Evolutionary conservation across 2,329 filamentous ascomycete species (phyloP), one percentile per base, ranked within the genome.

Genomic region (Aspergillus tubingensis): DNA sequence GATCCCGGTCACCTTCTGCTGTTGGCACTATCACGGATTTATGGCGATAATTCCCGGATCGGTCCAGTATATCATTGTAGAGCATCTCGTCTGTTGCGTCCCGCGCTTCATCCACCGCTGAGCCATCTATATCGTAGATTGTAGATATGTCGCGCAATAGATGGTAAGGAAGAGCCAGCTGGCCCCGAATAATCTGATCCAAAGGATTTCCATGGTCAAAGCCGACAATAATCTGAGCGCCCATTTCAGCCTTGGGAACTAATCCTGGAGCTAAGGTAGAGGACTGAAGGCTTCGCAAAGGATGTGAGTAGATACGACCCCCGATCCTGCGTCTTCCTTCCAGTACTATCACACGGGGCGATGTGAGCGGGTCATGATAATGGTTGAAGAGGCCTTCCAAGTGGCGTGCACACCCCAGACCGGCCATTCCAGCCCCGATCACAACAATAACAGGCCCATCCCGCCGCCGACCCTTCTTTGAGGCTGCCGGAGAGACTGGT

Each of bases 171-270:
- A 99, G 83, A 25, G 90, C 91, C 52, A 99, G 83, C 76, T 99
- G 96, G 15, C 91, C 93, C 66, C 95, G 88, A 59, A 99, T 88
- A 61, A 99, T 87, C 52, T 93, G 86, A 73, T 97, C 96, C 68
- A 99, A 80, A 5, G 95, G 95, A 69, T 99, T 99, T 17, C 96
- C 96, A 66, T 91, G 87, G 67, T 98, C 92, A 73, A 98, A 99
- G 0, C 95, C 95, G 36, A 96, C 97, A 62, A 99, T 92, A 62
- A 99, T 98, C 83, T 99, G 96, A 58, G 94, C 95, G 27, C 95
- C 95, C 88, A 97, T 96, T 75, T 99, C 95, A 32, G 92, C 95
- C 19, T 93, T 98, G 71, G 89, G 90, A 54, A 78, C 85, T 74
- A 83, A 85, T 77, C 81, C 72, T 66, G 81, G 69, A 72, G 82